phyloP scores from a whole-genome alignment of 2,329 filamentous ascomycete species.

The Elsinoe perseae region DNA sequence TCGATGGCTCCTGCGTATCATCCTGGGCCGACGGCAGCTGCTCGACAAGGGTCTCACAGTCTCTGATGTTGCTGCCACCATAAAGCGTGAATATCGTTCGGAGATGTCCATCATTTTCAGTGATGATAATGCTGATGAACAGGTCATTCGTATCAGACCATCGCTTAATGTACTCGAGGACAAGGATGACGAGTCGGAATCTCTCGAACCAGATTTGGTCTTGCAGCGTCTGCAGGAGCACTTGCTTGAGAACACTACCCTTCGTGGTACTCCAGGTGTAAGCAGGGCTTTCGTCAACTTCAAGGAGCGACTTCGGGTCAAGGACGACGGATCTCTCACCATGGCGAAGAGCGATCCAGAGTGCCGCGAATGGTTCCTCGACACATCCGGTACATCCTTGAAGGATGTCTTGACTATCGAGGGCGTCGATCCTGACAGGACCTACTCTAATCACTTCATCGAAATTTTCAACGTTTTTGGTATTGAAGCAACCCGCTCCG shows the following conservation, averaged over 20 bases:
- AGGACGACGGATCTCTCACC: constrained; percentile 63
- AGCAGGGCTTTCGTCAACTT: constrained; percentile 90
- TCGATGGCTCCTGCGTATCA: constrained; percentile 89
- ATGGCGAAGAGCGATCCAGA: constrained; percentile 64
- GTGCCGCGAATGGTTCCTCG: constrained; percentile 91
- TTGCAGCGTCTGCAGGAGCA: constrained; percentile 87
- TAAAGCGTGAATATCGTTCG: constrained; percentile 78
- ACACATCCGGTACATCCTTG: constrained; percentile 85
- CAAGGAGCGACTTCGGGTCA: constrained; percentile 60
- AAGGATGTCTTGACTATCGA: constrained; percentile 76
- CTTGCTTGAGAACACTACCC: constrained; percentile 79
- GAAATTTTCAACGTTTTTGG: constrained; percentile 92
- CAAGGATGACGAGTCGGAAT: constrained; percentile 60
- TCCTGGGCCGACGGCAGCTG: constrained; percentile 86
- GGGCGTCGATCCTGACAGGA: constrained; percentile 77
- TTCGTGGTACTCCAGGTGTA: constrained; percentile 83
- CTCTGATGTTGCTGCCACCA: constrained; percentile 78
- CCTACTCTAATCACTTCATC: constrained; percentile 91
- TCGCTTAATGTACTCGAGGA: constrained; percentile 49
- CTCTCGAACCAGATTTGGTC: constrained; percentile 78
- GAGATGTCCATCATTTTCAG: constrained; percentile 92
- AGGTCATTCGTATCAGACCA: constrained; percentile 78
- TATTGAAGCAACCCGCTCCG: constrained; percentile 85
- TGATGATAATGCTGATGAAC: constrained; percentile 94
- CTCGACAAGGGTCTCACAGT: constrained; percentile 90